phyloP scores from a whole-genome alignment of 139 green algal species.

The Coelastrella sp. region DNA sequence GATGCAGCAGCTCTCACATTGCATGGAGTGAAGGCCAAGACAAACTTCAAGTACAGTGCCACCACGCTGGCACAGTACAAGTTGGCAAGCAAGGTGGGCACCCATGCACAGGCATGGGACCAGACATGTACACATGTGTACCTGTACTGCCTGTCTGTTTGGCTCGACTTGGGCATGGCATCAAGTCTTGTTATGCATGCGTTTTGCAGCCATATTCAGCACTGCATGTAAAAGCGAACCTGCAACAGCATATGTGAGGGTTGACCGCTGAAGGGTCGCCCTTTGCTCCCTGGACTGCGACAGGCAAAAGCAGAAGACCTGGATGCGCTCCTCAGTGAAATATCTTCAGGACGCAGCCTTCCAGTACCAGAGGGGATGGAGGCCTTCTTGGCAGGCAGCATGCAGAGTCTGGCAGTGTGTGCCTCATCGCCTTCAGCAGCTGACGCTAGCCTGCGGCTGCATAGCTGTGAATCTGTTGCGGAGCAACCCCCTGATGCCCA shows the following conservation, averaged over 20 bases:
- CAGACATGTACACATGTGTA: too few species aligned
- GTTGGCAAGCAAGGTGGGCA: neutral
- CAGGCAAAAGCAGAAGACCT: neutral
- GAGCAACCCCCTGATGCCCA: too few species aligned
- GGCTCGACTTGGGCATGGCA: neutral
- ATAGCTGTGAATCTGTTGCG: too few species aligned
- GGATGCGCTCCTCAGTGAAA: neutral
- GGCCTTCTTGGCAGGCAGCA: neutral
- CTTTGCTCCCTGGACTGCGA: too few species aligned
- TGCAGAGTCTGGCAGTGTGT: too few species aligned
- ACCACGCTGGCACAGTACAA: constrained; percentile 13
- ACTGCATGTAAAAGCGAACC: too few species aligned
- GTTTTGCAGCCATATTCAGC: neutral
- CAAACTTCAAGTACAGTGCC: constrained; percentile 80
- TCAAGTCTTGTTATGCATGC: neutral
- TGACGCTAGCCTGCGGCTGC: too few species aligned
- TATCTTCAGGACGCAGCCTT: constrained; percentile 28
- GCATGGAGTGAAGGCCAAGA: constrained; percentile 76
- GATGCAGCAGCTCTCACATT: constrained; percentile 82
- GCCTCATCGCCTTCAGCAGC: too few species aligned
- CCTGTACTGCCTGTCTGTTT: too few species aligned
- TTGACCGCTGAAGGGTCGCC: too few species aligned
- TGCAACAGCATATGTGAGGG: too few species aligned
- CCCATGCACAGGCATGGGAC: too few species aligned
- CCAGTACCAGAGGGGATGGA: neutral